These are phyloP conservation scores for Leccinum angustisporum DNA, from an alignment of 1,284 basidiomycete genomes.

Conservation along the genomic window DNA sequence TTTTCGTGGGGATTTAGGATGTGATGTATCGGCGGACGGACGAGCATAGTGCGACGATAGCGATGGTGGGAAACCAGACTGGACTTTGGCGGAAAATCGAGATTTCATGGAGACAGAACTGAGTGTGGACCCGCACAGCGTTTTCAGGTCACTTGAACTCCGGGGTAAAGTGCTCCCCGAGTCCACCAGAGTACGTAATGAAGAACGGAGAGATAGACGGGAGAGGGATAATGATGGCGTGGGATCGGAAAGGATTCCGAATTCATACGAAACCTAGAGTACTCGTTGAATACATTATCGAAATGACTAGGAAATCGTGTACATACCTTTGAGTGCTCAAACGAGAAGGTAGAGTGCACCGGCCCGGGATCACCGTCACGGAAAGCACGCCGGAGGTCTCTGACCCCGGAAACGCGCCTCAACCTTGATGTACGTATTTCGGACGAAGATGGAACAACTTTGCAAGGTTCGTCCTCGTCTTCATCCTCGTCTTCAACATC, in stretches of 20 bases:
- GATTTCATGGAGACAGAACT: conserved; percentile 26
- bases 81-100: conserved; percentile 16
- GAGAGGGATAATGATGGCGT: conserved; percentile 11
- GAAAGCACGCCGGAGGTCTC: conserved; percentile 29
- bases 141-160: conserved; percentile 22
- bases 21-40: conserved; percentile 10
- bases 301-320: background rate
- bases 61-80: conserved; percentile 10
- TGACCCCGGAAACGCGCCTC: conserved; percentile 27
- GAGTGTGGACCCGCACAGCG: conserved; percentile 19
- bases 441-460: background rate
- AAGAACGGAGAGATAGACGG: conserved; percentile 23
- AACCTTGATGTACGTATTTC: conserved; percentile 14
- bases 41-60: conserved; percentile 5
- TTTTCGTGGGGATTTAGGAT: conserved; percentile 10
- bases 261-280: conserved; percentile 22
- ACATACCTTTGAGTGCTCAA: conserved; percentile 25
- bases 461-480: conserved; percentile 7
- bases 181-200: conserved; percentile 29
- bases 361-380: conserved; percentile 11
- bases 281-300: conserved; percentile 1
- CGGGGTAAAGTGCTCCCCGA: conserved; percentile 2
- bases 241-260: conserved; percentile 22
- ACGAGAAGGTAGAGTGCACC: conserved; percentile 7
- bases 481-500: conserved; percentile 11